Conservation (phyloP, 2,329 filamentous ascomycete genomes). For the Fusarium sp. region DNA sequence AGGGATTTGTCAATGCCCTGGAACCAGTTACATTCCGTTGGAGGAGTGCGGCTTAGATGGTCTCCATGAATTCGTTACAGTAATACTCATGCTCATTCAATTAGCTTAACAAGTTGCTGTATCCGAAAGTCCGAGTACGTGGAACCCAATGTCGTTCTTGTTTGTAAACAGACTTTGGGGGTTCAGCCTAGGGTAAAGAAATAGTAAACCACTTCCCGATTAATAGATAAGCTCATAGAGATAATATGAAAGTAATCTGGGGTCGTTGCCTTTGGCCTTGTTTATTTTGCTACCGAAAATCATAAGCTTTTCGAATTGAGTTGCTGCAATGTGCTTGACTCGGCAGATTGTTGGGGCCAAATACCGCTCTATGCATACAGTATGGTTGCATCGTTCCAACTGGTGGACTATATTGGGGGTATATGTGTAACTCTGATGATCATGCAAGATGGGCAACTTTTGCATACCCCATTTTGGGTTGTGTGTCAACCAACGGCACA, state of each 20-base stretch:
- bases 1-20: not conserved
- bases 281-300: no score
- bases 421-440: not conserved
- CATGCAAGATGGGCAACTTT: not conserved
- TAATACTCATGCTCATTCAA: no score
- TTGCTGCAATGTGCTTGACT: no score
- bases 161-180: fast-evolving
- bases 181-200: no score
- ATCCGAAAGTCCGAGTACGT: not conserved
- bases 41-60: not conserved
- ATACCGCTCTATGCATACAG: not conserved
- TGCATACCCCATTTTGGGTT: fast-evolving
- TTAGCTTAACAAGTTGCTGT: no score
- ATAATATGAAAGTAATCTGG: no score
- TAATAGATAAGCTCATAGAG: no score
- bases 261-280: no score
- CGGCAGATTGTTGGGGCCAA: not conserved
- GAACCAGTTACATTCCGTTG: not conserved
- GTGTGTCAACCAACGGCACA: not conserved
- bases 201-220: no score
- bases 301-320: not conserved
- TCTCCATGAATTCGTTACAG: not conserved
- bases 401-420: slow-evolving; percentile 11
- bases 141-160: not conserved
- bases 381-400: not conserved